Evolutionary conservation across 805 yeast genomes (phyloP).

Genomic region (Zygosaccharomyces kombuchaensis): DNA sequence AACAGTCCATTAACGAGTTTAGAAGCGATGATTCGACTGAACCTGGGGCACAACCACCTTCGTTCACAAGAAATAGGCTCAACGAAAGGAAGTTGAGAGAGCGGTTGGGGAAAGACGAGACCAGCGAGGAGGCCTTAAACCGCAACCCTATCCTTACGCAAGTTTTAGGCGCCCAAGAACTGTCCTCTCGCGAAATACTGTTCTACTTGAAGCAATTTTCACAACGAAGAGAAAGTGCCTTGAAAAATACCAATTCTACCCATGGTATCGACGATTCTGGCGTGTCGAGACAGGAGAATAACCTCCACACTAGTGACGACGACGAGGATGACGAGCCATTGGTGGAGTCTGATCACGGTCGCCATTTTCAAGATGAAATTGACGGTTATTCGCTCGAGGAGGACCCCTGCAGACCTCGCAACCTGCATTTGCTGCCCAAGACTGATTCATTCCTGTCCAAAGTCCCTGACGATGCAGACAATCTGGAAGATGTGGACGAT

Average conservation of each 20-base stretch:
- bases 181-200: constrained; percentile 45
- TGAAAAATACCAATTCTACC: constrained; percentile 27
- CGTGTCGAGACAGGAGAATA: constrained; percentile 16
- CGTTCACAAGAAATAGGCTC: constrained; percentile 60
- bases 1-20: constrained; percentile 67
- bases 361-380: constrained; percentile 30
- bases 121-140: constrained; percentile 39
- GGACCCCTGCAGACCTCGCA: constrained; percentile 48
- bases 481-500: constrained; percentile 76
- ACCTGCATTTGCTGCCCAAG: constrained; percentile 55
- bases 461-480: constrained; percentile 56
- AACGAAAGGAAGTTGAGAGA: constrained; percentile 43
- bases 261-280: constrained; percentile 34
- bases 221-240: constrained; percentile 27
- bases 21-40: constrained; percentile 47
- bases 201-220: constrained; percentile 34
- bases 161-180: constrained; percentile 41
- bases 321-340: constrained; percentile 13
- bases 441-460: constrained; percentile 49
- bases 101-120: constrained; percentile 29
- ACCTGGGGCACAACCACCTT: constrained; percentile 67
- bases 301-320: constrained; percentile 9
- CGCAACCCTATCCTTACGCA: constrained; percentile 43
- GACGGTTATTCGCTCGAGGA: constrained; percentile 37
- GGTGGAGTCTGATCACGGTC: constrained; percentile 13